Evolutionary conservation across 805 yeast species (phyloP), one percentile per base, ranked within the genome.

Genomic region (Saccharomycopsis microspora): DNA sequence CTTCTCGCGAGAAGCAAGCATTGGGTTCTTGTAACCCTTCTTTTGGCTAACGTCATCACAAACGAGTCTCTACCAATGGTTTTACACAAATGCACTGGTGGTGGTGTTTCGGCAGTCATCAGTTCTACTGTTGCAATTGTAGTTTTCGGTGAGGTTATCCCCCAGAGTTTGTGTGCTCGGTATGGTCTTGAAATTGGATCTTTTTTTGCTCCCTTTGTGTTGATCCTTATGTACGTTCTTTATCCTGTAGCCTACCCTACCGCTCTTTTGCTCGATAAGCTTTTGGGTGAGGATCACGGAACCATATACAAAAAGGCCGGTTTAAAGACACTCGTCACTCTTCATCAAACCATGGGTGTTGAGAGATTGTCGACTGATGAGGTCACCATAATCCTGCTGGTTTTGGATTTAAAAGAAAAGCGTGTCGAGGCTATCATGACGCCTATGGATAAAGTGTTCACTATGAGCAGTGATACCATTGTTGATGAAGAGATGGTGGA

Each of bases 41-140:
- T 90, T 50, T 63, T 89, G 33, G 77, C 87, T 5, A 89, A 89
- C 58, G 97, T 89, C 43, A 85, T 89, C 60, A 89, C 97, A 41
- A 89, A 89, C 62, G 97, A 90, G 64, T 82, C 96, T 1, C 71
- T 90, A 51, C 98, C 98, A 0, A 90, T 90, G 56, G 95, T 90
- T 28, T 72, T 93, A 50, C 97, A 90, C 62, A 74, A 94, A 47
- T 83, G 90, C 57, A 74, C 93, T 9, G 97, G 97, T 43, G 97
- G 97, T 40, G 98, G 98, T 1, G 83, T 95, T 84, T 89, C 93
- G 9, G 98, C 98, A 0, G 96, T 90, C 36, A 85, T 88, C 9
- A 75, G 88, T 8, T 82, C 97, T n/a, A 89, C 98, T 0, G 89
- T 84, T 3, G 76, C 89, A 30, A 90, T 90, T 60, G 97, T 90